Percentiles rank a stretch among this genome's conserved stretches.
Conservation (phyloP, 139 green algal species). For the Asterochloris erici region DNA sequence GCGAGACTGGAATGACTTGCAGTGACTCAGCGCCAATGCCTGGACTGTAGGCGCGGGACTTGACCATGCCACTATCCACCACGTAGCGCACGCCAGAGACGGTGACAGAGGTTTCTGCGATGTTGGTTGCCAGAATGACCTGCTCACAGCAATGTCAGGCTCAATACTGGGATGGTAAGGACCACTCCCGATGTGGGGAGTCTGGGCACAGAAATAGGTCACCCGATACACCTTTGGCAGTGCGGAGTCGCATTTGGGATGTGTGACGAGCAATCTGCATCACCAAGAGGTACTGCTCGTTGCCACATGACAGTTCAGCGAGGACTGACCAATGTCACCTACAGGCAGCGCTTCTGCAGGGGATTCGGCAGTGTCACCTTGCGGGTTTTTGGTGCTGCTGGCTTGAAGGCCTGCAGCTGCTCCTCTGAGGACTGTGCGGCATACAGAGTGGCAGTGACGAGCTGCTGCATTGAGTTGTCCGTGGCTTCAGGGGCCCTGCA, state of each 20-base stretch:
- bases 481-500: no score
- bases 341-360: neutral
- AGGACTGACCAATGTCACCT: neutral
- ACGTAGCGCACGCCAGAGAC: constrained; percentile 83
- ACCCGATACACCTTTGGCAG: no score
- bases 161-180: neutral
- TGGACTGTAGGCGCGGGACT: constrained; percentile 75
- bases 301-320: neutral
- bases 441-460: constrained; percentile 70
- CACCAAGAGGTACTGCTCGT: no score
- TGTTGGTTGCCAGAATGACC: constrained; percentile 90
- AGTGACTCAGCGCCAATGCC: constrained; percentile 75
- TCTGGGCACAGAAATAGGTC: no score
- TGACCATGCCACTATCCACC: constrained; percentile 81
- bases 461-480: neutral
- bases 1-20: constrained; percentile 60
- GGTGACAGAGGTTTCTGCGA: constrained; percentile 92
- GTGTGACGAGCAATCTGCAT: neutral
- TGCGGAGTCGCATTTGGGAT: neutral
- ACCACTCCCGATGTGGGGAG: neutral
- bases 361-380: constrained; percentile 42
- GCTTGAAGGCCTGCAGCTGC: constrained; percentile 77
- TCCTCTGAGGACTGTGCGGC: constrained; percentile 76
- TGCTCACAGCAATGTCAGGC: constrained; percentile 11
- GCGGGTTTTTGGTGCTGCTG: constrained; percentile 46